phyloP scores from a whole-genome alignment of 345 rosid species.

The Dovyalis caffra region DNA sequence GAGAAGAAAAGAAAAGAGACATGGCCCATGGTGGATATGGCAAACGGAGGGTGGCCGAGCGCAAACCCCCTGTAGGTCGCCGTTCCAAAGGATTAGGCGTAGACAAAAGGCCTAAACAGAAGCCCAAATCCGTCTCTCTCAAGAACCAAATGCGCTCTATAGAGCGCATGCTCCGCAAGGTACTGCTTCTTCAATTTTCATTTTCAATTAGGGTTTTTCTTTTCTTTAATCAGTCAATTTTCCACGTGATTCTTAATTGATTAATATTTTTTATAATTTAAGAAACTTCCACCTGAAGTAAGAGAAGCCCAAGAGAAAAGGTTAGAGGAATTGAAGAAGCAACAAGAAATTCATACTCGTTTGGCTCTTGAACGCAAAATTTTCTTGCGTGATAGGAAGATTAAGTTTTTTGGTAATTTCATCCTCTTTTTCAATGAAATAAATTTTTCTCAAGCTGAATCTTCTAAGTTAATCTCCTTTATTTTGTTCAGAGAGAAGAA shows the following conservation, averaged over 20 bases:
- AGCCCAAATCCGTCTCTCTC: conserved; percentile 65
- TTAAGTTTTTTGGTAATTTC: conserved; percentile 79
- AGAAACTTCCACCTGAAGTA: conserved; percentile 75
- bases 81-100: conserved; percentile 67
- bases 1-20: background rate
- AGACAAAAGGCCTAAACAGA: conserved; percentile 80
- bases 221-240: background rate
- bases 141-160: conserved; percentile 95
- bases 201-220: background rate
- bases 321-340: conserved; percentile 74
- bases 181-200: background rate
- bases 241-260: background rate
- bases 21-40: conserved; percentile 98
- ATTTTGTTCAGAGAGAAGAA: conserved; percentile 70
- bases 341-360: conserved; percentile 80
- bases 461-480: background rate
- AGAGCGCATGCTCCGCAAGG: conserved; percentile 98
- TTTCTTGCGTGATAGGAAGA: conserved; percentile 85
- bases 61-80: conserved; percentile 56
- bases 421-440: background rate
- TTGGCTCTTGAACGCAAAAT: conserved; percentile 84
- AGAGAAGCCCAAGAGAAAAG: conserved; percentile 71
- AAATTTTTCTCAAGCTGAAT: background rate
- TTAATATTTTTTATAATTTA: background rate
- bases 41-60: conserved; percentile 67